Base-by-base conservation (phyloP, 306 rosid species). In the Mimosa bimucronata region DNA sequence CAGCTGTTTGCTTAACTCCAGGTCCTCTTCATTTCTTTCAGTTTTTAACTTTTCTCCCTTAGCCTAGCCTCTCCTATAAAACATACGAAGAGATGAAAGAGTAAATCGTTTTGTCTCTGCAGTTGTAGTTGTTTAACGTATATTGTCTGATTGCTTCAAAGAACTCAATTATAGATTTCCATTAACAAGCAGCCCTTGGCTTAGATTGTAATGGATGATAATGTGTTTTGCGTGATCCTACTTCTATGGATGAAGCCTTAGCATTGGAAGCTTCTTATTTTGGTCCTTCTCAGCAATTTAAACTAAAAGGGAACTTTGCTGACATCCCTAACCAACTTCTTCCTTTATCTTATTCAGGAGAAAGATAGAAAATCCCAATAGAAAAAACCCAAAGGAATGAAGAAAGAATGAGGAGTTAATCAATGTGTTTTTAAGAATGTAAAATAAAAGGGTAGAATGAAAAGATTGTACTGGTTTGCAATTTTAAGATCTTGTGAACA, bases 1-100 rank as follows among this genome's bases (percentile, higher is more conserved):
- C 98, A 52, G 78, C 91, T 48, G 88, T 95, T 83, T 95, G 98
- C 82, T 90, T 95, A 80, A 88, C 90, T 64, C 88, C 90, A 89
- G 98, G 98, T 94, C 72, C 55, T 34, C 37, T 80, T 74, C 48
- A 58, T 74, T 55, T 15, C 74, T 68, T 75, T 71, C 66, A 75
- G 57, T n/a, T 15, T 75, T 79, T 72, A 76, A 60, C 69, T 26
- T 71, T 85, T 30, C 14, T 50, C 21, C 79, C 40, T 9, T 7
- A 75, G 48, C 53, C 14, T 13, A 81, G 37, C 53, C 29, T 65
- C 46, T 57, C 48, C 28, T 52, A 10, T 15, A 65, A 64, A 50
- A 65, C 74, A 52, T 80, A 52, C 62, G 16, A 38, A 28, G 40
- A 81, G 41, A 66, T 13, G 29, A 69, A 61, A 53, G 26, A 45